Conservation (phyloP, 176 grass and related monocot genomes). For the Oryza punctata region DNA sequence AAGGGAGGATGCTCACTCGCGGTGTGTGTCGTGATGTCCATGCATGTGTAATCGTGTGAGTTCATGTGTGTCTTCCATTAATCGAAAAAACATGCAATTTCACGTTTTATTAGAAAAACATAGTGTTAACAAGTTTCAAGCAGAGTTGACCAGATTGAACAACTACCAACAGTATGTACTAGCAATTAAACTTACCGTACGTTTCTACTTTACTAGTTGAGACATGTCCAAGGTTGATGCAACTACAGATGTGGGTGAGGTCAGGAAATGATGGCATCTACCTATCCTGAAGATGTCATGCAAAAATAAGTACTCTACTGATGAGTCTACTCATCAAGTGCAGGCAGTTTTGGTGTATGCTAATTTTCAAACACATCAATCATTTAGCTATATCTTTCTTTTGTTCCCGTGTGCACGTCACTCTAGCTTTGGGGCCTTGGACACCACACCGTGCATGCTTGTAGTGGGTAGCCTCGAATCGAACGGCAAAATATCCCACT, state of each 20-base stretch:
- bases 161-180: not conserved
- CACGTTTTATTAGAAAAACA: too few species aligned
- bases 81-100: too few species aligned
- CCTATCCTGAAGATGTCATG: not conserved
- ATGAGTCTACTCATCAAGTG: not conserved
- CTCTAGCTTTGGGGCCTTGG: not conserved
- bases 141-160: not conserved
- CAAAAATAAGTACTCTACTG: not conserved
- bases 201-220: slow-evolving; percentile 1
- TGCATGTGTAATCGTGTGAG: too few species aligned
- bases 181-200: not conserved
- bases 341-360: slow-evolving; percentile 26
- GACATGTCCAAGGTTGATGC: not conserved
- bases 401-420: not conserved
- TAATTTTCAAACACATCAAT: slow-evolving; percentile 14
- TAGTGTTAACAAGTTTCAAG: too few species aligned
- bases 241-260: not conserved
- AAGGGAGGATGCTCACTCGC: too few species aligned
- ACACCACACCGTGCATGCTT: not conserved
- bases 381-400: not conserved
- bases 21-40: too few species aligned
- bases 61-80: too few species aligned
- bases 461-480: not conserved
- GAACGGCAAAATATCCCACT: not conserved
- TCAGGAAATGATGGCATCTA: not conserved